These are phyloP conservation scores for Buddleja alternifolia DNA, from an alignment of 257 asterid genomes.

Conservation along the genomic window DNA sequence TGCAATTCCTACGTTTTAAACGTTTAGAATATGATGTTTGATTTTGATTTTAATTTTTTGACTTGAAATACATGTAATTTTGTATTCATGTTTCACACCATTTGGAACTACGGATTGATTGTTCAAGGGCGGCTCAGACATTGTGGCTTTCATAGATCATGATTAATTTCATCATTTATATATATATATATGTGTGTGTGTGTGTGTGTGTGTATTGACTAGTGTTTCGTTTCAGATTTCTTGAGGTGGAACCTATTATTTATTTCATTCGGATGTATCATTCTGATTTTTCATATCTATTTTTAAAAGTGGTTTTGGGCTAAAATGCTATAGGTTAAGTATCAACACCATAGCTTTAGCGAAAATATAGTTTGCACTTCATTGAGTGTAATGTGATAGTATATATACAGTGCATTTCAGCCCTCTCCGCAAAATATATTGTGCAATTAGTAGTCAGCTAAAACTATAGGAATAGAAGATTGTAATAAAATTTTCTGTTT, in stretches of 20 bases:
- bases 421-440: not conserved
- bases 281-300: not conserved
- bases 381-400: not conserved
- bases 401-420: not conserved
- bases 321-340: slow-evolving; percentile 7
- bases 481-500: not conserved
- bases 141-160: not conserved
- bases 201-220: too few relatives aligned
- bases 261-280: too few relatives aligned
- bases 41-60: not conserved
- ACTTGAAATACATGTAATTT: slow-evolving; percentile 3
- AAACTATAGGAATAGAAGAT: not conserved
- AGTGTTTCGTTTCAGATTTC: not conserved
- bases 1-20: not conserved
- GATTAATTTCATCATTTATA: not conserved
- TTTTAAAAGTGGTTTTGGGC: not conserved
- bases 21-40: slow-evolving; percentile 13
- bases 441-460: not conserved
- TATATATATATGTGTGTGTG: too few relatives aligned
- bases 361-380: not conserved
- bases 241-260: too few relatives aligned
- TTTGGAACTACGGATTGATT: slow-evolving; percentile 1
- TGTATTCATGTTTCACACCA: slow-evolving; percentile 5
- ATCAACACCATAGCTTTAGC: not conserved
- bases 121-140: slow-evolving; percentile 11